Base-by-base conservation (phyloP, 768 basidiomycete species). In the Dictyophora rubrovolvata region DNA sequence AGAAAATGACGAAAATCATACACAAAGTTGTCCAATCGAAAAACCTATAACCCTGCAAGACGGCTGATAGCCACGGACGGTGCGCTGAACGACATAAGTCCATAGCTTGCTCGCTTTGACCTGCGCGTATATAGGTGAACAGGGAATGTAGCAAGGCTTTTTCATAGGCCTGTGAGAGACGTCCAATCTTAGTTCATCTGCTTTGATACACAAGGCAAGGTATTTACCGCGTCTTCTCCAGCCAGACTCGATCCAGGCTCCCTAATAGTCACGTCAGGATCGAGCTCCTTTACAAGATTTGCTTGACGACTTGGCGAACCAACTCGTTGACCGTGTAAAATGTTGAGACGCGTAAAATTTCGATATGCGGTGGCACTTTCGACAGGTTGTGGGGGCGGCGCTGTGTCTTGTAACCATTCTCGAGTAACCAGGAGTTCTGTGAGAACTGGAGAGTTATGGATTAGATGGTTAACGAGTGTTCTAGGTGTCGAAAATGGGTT, bases 31-130 rank as follows among this genome's bases (percentile, higher is more conserved):
- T 75, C 87, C 91, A 93, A 34, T 78, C 76, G 66, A 91, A 94
- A 18, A 92, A 69, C 28, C 83, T 70, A 1, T 89, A 86, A 1
- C 95, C 95, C 6, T 88, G 84, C 48, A 98, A 81, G 57, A 85
- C 88, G 1, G 93, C 92, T 1, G 92, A 91, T 21, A 93, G 79
- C 95, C 94, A 97, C 0, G 91, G 87, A 63, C 94, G 89, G 62
- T 92, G 85, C 0, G 87, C 86, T 64, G 82, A 83, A 63, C 85
- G 75, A 67, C 91, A 93, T 17, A 92, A 71, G 35, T 89, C 86
- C 4, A 93, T 75, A 0, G 93, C 95, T 11, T 90, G 86, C 11
- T 89, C 89, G 28, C 95, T 70, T 60, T 85, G 75, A n/a, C 94
- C 94, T 5, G 87, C 85, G 46, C 94, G 83, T 2, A 97, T 77